These are phyloP conservation scores for Macrotyloma uniflorum DNA, from an alignment of 306 rosid genomes.

Conservation along the genomic window DNA sequence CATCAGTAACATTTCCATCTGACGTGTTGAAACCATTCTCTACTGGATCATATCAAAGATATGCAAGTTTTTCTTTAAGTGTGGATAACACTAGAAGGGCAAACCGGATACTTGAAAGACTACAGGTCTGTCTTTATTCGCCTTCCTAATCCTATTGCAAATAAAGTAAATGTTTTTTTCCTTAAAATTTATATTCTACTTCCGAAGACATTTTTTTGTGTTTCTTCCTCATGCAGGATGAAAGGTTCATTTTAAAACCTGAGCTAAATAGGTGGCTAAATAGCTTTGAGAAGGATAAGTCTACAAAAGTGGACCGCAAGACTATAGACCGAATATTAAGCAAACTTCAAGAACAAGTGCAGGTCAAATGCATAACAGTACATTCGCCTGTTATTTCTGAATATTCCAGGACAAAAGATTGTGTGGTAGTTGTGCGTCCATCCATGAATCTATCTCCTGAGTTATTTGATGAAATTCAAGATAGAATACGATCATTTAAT, in stretches of 20 bases:
- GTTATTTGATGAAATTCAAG: constrained; percentile 76
- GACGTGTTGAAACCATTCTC: constrained; percentile 41
- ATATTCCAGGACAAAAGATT: constrained; percentile 56
- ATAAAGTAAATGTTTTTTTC: constrained; percentile 23
- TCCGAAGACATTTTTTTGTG: constrained; percentile 22
- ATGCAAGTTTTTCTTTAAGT: constrained; percentile 54
- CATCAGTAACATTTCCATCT: constrained; percentile 44
- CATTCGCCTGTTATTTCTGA: constrained; percentile 68
- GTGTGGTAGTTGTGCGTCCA: constrained; percentile 73
- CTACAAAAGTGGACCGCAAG: constrained; percentile 67
- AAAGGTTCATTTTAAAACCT: constrained; percentile 73
- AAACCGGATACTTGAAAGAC: constrained; percentile 72
- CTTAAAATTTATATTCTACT: constrained; percentile 23
- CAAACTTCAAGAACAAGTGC: constrained; percentile 71
- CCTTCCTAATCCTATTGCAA: constrained; percentile 16
- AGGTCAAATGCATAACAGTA: constrained; percentile 69
- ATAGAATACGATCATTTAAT: constrained; percentile 74
- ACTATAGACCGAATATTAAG: constrained; percentile 71
- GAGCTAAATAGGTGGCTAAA: constrained; percentile 78
- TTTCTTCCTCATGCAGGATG: constrained; percentile 53
- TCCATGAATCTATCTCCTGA: constrained; percentile 67
- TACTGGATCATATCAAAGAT: constrained; percentile 53
- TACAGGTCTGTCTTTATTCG: constrained; percentile 62
- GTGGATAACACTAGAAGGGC: constrained; percentile 66
- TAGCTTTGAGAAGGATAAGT: constrained; percentile 75